A percentile compares a stretch with the other conserved stretches of the same genome.
Evolutionary conservation across 345 rosid species (phyloP).

Genomic region (Carallia brachiata): DNA sequence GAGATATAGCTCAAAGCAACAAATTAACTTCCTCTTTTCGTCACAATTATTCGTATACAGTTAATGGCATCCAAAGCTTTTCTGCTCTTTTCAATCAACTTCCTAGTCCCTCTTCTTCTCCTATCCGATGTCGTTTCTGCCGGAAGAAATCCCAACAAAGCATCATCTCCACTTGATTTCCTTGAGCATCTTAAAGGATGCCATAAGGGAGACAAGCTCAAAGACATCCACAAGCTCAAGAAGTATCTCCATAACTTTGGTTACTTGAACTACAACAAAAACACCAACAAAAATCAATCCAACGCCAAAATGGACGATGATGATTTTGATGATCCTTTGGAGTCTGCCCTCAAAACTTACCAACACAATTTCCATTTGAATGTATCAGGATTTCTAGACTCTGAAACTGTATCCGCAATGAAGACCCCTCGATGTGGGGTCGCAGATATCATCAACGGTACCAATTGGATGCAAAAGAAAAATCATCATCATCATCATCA

Average conservation of each 20-base stretch:
- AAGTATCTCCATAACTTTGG: constrained; percentile 32
- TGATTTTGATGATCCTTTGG: constrained; percentile 30
- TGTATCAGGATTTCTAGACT: constrained; percentile 25
- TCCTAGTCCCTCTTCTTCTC: background rate
- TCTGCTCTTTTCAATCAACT: background rate
- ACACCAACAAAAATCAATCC: background rate
- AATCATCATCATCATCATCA: background rate
- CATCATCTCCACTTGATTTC: constrained; percentile 24
- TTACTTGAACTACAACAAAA: constrained; percentile 21
- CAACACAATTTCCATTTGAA: constrained; percentile 30
- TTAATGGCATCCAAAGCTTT: constrained; percentile 4
- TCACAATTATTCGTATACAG: background rate
- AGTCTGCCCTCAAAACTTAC: constrained; percentile 35
- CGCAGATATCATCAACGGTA: constrained; percentile 33
- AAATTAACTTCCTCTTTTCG: background rate
- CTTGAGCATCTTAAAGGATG: constrained; percentile 33
- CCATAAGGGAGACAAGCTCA: constrained; percentile 30
- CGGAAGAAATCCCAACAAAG: background rate
- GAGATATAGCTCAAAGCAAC: background rate
- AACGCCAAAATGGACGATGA: constrained; percentile 10
- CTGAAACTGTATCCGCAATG: constrained; percentile 24
- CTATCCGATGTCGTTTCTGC: background rate
- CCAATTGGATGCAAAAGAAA: constrained; percentile 19
- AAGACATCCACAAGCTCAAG: constrained; percentile 31
- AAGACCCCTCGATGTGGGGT: constrained; percentile 37